Base-by-base conservation (phyloP, 495 filamentous ascomycete species). In the Bacidia gigantensis region DNA sequence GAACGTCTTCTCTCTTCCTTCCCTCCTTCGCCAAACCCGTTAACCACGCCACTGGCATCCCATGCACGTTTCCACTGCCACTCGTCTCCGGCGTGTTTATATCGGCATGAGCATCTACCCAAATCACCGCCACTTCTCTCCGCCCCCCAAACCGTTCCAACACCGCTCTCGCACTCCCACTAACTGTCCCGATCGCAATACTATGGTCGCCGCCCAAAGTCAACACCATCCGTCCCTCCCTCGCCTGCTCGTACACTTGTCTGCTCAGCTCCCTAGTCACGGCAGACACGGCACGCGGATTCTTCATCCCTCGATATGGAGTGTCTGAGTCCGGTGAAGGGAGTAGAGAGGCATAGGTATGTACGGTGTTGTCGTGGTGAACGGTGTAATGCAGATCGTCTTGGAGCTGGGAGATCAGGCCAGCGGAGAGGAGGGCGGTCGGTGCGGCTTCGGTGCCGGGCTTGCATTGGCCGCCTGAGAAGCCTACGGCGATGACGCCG, bases 91-190 rank as follows among this genome's bases (percentile, higher is more conserved):
- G 92, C 11, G 85, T 84, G 67, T 99, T 99, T 73, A 99, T 95
- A 62, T 97, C 92, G 20, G 89, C 86, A 63, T 99, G 92, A 20
- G 92, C 92, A 67, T 99, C 92, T 3, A 99, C 92, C 92, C 92
- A 99, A 62, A 99, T 90, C 7, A 99, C 86, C 0, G 87, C 90
- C 43, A 95, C 77, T 54, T 96, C 89, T 39, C 81, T 72, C 12
- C n/a, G n/a, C n/a, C n/a, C n/a, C 80, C 79, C 60, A 52, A 92
- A 65, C 26, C 92, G 71, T 71, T 97, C 88, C 32, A 82, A 77
- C 49, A 88, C 82, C 0, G 92, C 92, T 69, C 82, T 84, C 32
- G 87, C 81, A 1, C 82, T 83, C 2, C 92, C 92, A 17, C 82
- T 80, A 52, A 97, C 79, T 21, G 86, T 89, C 38, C 92, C 92